Conservation (phyloP, 106 monocot genomes). For the Triglochin maritima region DNA sequence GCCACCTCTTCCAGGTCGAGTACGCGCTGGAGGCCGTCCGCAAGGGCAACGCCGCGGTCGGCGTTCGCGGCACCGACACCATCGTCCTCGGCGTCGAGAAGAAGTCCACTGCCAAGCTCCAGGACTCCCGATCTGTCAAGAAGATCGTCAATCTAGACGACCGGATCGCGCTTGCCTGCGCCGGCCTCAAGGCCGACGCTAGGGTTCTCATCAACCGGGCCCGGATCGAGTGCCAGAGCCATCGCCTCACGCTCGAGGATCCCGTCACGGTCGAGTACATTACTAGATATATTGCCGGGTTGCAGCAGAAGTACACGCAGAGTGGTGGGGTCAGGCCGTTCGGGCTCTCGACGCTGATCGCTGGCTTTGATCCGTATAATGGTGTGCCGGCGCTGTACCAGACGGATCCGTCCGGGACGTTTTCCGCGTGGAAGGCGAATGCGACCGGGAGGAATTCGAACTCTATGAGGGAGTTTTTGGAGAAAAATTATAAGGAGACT, state of each 20-base stretch:
- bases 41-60: conserved; percentile 94
- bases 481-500: conserved; percentile 91
- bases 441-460: conserved; percentile 95
- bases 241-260: conserved; percentile 77
- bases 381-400: conserved; percentile 65
- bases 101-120: conserved; percentile 87
- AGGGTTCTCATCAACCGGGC: conserved; percentile 83
- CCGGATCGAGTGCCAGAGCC: conserved; percentile 92
- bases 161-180: conserved; percentile 86
- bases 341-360: conserved; percentile 81
- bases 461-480: conserved; percentile 84
- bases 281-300: conserved; percentile 80
- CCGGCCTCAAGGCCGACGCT: conserved; percentile 93
- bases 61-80: conserved; percentile 87
- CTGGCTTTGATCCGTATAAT: conserved; percentile 82
- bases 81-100: conserved; percentile 98
- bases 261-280: conserved; percentile 93
- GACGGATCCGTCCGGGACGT: conserved; percentile 92
- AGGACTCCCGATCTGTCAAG: conserved; percentile 75
- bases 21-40: conserved; percentile 97
- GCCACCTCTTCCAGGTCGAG: conserved; percentile 95
- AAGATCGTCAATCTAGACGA: conserved; percentile 87
- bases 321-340: conserved; percentile 91
- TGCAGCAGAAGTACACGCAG: conserved; percentile 99
- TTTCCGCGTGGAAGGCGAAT: conserved; percentile 96